A percentile compares a stretch with the other conserved stretches of the same genome.
Evolutionary conservation across 352 stramenopile species (phyloP).

Genomic region (Peronospora tabacina): DNA sequence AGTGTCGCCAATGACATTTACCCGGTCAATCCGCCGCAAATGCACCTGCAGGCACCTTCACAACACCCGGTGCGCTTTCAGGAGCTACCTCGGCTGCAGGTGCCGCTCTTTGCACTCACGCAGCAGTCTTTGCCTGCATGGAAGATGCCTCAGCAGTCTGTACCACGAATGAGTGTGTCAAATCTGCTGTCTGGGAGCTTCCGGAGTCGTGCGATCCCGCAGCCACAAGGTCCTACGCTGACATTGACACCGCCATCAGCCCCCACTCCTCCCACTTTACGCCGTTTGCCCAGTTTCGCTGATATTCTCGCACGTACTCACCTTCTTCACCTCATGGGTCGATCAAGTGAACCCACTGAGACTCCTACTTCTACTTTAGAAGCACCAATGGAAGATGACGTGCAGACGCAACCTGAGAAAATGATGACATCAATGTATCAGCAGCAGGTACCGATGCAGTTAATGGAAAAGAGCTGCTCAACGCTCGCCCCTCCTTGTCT

Average conservation of each 20-base stretch:
- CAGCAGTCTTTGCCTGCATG: conserved; percentile 46
- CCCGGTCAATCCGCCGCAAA: conserved; percentile 14
- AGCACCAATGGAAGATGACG: conserved; percentile 14
- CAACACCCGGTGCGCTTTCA: conserved; percentile 35
- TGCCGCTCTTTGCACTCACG: conserved; percentile 46
- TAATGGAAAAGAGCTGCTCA: conserved; percentile 27
- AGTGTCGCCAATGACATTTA: conserved; percentile 26
- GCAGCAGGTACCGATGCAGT: conserved; percentile 12
- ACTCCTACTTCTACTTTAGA: conserved; percentile 23
- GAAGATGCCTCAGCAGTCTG: conserved; percentile 36
- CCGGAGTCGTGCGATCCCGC: conserved; percentile 17
- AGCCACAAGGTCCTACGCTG: conserved; percentile 4
- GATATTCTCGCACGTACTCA: conserved; percentile 61
- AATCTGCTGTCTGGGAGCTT: conserved; percentile 45
- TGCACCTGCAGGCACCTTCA: conserved; percentile 11
- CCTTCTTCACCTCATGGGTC: conserved; percentile 50
- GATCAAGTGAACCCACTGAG: conserved; percentile 25
- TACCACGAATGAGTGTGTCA: conserved; percentile 41
- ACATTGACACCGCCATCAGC: conserved; percentile 23
- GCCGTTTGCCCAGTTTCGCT: conserved; percentile 50
- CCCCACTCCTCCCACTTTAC: conserved; percentile 18
- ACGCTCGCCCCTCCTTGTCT: conserved; percentile 20
- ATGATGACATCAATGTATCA: conserved; percentile 17
- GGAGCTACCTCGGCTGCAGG: conserved; percentile 60
- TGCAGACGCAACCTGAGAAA: conserved; percentile 12